A percentile compares a stretch with the other conserved stretches of the same genome.
These are phyloP conservation scores for Yamadazyma dushanensis DNA, from an alignment of 1,139 yeast genomes.

Conservation along the genomic window DNA sequence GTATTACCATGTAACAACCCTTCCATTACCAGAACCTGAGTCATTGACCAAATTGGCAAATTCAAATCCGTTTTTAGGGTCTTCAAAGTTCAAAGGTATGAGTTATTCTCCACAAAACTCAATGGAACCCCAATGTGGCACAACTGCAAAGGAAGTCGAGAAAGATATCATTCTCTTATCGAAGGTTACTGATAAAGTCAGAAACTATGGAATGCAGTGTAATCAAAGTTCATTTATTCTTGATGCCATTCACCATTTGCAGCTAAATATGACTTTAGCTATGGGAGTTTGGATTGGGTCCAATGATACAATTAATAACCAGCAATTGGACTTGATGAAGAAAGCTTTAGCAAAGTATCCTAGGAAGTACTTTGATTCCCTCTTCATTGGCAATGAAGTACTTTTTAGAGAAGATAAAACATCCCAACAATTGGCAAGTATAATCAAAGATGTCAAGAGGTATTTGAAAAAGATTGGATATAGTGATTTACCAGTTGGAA, in stretches of 20 bases:
- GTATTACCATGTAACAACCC: conserved; percentile 1
- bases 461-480: conserved; percentile 35
- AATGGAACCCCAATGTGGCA: conserved; percentile 54
- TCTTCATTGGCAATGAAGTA: conserved; percentile 66
- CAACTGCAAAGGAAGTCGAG: conserved; percentile 46
- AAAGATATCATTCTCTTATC: conserved; percentile 58
- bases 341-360: conserved; percentile 46
- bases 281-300: conserved; percentile 66
- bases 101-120: conserved; percentile 59
- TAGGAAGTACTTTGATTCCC: conserved; percentile 44
- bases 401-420: conserved; percentile 54
- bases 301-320: conserved; percentile 37
- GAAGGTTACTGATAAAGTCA: conserved; percentile 54
- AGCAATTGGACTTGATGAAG: conserved; percentile 48
- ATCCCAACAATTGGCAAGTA: conserved; percentile 34
- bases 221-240: conserved; percentile 54
- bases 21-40: neutral
- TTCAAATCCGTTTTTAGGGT: neutral
- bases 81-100: conserved; percentile 48
- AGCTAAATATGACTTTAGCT: conserved; percentile 56
- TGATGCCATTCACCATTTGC: conserved; percentile 50
- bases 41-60: neutral
- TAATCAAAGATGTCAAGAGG: conserved; percentile 43
- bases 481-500: conserved; percentile 50
- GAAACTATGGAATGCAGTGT: conserved; percentile 67